These are phyloP conservation scores for Arthrocladium fulminans DNA, from an alignment of 2,329 filamentous ascomycete species.

Conservation along the genomic window DNA sequence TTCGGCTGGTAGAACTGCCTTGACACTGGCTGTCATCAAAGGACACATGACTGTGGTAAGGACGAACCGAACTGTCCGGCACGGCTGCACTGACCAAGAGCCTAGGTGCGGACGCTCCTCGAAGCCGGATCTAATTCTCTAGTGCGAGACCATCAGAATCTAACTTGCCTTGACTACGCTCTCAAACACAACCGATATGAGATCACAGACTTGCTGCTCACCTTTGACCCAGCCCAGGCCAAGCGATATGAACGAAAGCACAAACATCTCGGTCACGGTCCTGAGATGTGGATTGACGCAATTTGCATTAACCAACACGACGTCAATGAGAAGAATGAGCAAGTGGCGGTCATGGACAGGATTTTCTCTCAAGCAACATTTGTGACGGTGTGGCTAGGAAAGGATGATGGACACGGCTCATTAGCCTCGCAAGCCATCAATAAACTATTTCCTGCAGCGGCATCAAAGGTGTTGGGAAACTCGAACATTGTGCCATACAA, in stretches of 20 bases:
- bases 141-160: not conserved
- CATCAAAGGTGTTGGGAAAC: slow-evolving; percentile 3
- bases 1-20: not conserved
- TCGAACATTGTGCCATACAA: slow-evolving; percentile 5
- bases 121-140: not conserved
- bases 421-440: slow-evolving; percentile 6
- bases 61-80: not conserved
- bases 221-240: not conserved
- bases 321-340: slow-evolving; percentile 14
- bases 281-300: slow-evolving; percentile 17
- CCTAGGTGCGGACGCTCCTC: not conserved
- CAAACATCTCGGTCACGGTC: not conserved
- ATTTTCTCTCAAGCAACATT: slow-evolving; percentile 16
- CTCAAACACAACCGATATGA: not conserved
- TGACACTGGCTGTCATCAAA: not conserved
- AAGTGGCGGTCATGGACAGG: slow-evolving; percentile 17
- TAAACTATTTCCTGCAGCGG: slow-evolving; percentile 10
- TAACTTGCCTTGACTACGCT: not conserved
- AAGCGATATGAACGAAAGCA: not conserved
- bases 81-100: no score
- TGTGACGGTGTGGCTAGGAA: slow-evolving; percentile 17
- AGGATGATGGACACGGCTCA: slow-evolving; percentile 7
- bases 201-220: not conserved
- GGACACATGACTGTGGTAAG: not conserved
- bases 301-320: slow-evolving; percentile 21